phyloP scores from a whole-genome alignment of 2,329 filamentous ascomycete species.

The Calonectria crousiana region DNA sequence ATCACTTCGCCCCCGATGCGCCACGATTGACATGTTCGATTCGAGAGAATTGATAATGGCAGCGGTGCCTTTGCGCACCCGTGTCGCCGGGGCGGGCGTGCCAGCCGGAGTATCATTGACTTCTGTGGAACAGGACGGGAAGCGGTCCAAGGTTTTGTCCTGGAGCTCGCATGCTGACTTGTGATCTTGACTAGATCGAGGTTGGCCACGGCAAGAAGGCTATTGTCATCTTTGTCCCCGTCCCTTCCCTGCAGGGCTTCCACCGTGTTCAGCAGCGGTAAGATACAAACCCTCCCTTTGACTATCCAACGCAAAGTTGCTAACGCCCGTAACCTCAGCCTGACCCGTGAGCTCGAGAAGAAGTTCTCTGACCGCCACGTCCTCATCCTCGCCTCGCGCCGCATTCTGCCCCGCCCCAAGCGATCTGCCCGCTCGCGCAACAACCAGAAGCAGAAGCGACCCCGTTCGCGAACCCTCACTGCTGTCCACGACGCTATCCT shows the following conservation, averaged over 20 bases:
- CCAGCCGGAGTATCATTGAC: conserved; percentile 55
- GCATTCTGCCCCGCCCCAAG: conserved; percentile 98
- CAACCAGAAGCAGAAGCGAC: conserved; percentile 98
- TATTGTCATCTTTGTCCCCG: conserved; percentile 99
- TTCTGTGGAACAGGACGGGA: conserved; percentile 77
- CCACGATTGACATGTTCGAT: conserved; percentile 40
- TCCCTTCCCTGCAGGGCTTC: conserved; percentile 98
- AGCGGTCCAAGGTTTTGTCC: conserved; percentile 79
- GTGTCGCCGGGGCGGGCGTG: conserved; percentile 44
- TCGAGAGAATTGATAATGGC: conserved; percentile 32
- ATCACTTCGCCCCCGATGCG: conserved; percentile 43
- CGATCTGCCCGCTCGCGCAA: conserved; percentile 96
- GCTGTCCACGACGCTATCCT: conserved; percentile 99
- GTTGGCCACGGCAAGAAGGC: conserved; percentile 99
- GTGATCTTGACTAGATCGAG: conserved; percentile 87
- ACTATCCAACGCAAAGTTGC: not conserved
- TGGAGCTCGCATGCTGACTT: conserved; percentile 84
- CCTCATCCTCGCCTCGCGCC: conserved; percentile 97
- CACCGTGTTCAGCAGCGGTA: conserved; percentile 99
- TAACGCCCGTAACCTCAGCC: conserved; percentile 66
- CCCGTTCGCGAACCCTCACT: conserved; percentile 96
- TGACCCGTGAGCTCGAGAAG: conserved; percentile 99
- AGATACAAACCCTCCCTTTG: conserved; percentile 51
- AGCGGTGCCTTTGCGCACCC: conserved; percentile 27
- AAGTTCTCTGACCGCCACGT: conserved; percentile 99